Evolutionary conservation across 106 monocot species (phyloP).

Genomic region (Platanthera guangdongensis): DNA sequence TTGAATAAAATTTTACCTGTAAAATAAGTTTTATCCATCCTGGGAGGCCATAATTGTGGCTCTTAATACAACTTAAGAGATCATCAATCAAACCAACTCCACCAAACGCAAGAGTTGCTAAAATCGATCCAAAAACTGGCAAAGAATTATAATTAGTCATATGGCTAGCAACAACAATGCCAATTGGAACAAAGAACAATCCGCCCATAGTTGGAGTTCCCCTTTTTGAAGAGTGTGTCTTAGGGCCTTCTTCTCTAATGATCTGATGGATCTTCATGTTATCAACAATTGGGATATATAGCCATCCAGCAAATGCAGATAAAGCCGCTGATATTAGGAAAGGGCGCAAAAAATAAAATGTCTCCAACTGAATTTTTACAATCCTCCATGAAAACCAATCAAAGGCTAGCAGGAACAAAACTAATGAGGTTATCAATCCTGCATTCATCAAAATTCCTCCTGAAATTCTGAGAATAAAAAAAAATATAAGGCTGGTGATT

Average conservation of each 20-base stretch:
- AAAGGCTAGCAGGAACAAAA: constrained; percentile 43
- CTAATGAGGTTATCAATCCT: constrained; percentile 33
- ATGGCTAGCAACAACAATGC: constrained; percentile 44
- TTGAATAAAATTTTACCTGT: constrained; percentile 27
- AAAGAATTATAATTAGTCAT: constrained; percentile 36
- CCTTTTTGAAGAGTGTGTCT: constrained; percentile 35
- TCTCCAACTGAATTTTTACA: constrained; percentile 42
- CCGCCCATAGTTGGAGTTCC: constrained; percentile 80
- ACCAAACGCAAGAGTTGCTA: constrained; percentile 56
- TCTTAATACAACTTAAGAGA: constrained; percentile 25
- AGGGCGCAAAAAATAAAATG: constrained; percentile 53
- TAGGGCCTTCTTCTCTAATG: constrained; percentile 37
- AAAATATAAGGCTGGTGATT: neutral
- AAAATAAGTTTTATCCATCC: constrained; percentile 51
- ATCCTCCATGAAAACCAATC: constrained; percentile 68
- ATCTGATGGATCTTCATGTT: constrained; percentile 53
- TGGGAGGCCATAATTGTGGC: constrained; percentile 51
- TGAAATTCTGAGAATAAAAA: constrained; percentile 36
- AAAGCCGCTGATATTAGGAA: constrained; percentile 53
- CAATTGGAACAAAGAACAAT: constrained; percentile 77
- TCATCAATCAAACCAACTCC: constrained; percentile 78
- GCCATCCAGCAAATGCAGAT: constrained; percentile 52
- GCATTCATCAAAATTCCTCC: constrained; percentile 52
- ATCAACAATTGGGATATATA: constrained; percentile 62
- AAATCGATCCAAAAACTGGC: constrained; percentile 37